Base-by-base conservation (phyloP, 768 basidiomycete species). In the Termitomyces sp. region DNA sequence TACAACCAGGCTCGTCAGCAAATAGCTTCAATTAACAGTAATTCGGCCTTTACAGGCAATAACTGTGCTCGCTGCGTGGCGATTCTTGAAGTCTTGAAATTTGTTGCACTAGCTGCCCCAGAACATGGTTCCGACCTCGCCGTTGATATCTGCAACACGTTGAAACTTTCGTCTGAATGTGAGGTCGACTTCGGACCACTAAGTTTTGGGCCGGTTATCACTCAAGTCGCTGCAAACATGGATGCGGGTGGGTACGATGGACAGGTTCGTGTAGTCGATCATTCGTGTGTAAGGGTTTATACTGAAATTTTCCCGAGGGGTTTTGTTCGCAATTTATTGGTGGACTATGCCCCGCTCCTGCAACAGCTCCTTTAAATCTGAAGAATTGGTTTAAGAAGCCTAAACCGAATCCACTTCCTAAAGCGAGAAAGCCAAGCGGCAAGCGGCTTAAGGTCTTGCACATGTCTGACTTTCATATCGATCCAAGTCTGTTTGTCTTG, bases 351-450 rank as follows among this genome's bases (percentile, higher is more conserved):
- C 74, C 86, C 4, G 73, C 79, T 20, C 85, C 87, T 8, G 77
- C 82, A 0, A 81, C 88, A 2, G 72, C 83, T 7, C 79, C 86
- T 3, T 76, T 92, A 64, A 81, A 92, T 68, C 68, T 86, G 38
- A 86, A 82, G 1, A 74, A 74, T 12, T 92, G 89, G 86, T 92
- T 92, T 73, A 76, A 82, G 37, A 92, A 89, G 71, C 87, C 89
- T 3, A 92, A 92, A 69, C 90, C 90, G 0, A 79, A 81, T 36
- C 85, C 85, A 5, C 79, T 86, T 11, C 88, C 87, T n/a, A 62
- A 76, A 9, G 78, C 79, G 0, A 87, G 80, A 69, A 77, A 79
- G 68, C 80, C 81, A 17, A 88, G 84, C 47, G 89, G 89, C 12
- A 72, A 89, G 66, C 78, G 84, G 42, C 74, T 91, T 46, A 91